Evolutionary conservation across 2,329 filamentous ascomycete genomes (phyloP).

Genomic region (Fusarium abutilonis): DNA sequence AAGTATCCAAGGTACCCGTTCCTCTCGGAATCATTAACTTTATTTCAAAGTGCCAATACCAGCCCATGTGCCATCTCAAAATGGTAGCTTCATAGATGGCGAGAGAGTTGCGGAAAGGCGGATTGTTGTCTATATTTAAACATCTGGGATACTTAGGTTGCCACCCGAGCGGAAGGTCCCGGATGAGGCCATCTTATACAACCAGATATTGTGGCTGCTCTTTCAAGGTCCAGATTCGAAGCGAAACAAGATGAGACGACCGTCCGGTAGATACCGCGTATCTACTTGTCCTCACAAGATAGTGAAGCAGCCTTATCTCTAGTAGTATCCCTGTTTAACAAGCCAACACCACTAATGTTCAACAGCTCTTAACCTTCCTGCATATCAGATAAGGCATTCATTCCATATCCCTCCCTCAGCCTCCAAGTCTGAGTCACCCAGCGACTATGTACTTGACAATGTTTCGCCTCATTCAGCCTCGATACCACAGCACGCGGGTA

Average conservation of each 20-base stretch:
- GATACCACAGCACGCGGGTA: background rate
- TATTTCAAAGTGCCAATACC: background rate
- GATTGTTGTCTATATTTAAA: too few species aligned
- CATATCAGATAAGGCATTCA: constrained; percentile 12
- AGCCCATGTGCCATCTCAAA: background rate
- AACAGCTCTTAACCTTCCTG: constrained; percentile 8
- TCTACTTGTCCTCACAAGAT: background rate
- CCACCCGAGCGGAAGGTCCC: background rate
- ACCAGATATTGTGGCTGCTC: background rate
- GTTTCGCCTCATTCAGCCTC: background rate
- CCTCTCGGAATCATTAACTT: background rate
- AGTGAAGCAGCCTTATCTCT: background rate
- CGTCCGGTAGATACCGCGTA: background rate
- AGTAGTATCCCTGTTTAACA: background rate
- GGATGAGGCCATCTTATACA: background rate
- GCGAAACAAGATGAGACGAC: background rate
- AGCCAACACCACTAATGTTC: background rate
- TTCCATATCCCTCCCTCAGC: constrained; percentile 22
- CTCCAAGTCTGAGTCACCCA: background rate
- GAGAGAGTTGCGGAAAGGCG: background rate
- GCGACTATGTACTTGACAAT: background rate
- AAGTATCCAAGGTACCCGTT: background rate
- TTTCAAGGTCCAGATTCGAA: background rate
- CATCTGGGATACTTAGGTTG: background rate
- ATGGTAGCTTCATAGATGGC: background rate